Evolutionary conservation across 2,329 filamentous ascomycete species (phyloP).

Genomic region (Monosporascus sp.): DNA sequence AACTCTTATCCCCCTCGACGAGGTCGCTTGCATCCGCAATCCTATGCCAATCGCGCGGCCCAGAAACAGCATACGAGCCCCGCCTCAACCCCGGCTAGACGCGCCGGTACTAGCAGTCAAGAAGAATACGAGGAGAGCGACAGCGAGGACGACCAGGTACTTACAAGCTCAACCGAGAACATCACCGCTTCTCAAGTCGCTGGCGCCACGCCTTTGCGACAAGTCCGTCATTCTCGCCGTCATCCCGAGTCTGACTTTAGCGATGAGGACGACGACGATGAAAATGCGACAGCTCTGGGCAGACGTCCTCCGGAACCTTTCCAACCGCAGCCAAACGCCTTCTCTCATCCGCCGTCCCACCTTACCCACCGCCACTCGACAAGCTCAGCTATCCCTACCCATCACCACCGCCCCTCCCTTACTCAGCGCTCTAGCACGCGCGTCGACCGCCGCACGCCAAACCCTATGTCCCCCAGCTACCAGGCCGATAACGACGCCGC

Average conservation of each 20-base stretch:
- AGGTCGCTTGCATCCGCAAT: slow-evolving; percentile 35
- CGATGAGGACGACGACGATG: slow-evolving; percentile 46
- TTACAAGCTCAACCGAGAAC: slow-evolving; percentile 56
- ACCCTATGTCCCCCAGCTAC: slow-evolving; percentile 67
- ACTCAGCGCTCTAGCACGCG: slow-evolving; percentile 42
- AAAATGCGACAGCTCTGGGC: slow-evolving; percentile 79
- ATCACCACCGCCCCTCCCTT: slow-evolving; percentile 45
- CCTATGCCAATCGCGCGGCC: slow-evolving; percentile 13
- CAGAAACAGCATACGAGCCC: slow-evolving; percentile 33
- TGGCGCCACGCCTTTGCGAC: slow-evolving; percentile 29
- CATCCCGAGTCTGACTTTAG: slow-evolving; percentile 38
- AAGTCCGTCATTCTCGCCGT: slow-evolving; percentile 29
- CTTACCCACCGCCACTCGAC: slow-evolving; percentile 44
- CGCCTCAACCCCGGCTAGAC: slow-evolving; percentile 27
- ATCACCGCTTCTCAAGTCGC: slow-evolving; percentile 24
- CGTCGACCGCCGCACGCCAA: slow-evolving; percentile 42
- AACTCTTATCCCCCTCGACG: slow-evolving; percentile 58
- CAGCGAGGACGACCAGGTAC: slow-evolving; percentile 71
- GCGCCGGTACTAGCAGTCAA: slow-evolving; percentile 64
- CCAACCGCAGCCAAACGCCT: slow-evolving; percentile 85
- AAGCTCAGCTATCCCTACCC: slow-evolving; percentile 41
- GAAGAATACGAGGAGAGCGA: slow-evolving; percentile 94
- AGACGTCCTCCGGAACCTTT: slow-evolving; percentile 53
- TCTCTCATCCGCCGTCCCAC: slow-evolving; percentile 70
- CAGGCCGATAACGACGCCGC: slow-evolving; percentile 91